Evolutionary conservation across 2,329 filamentous ascomycete genomes (phyloP), one percentile per base, ranked within the genome.

Genomic region (Ceratocystiopsis brevicomis): DNA sequence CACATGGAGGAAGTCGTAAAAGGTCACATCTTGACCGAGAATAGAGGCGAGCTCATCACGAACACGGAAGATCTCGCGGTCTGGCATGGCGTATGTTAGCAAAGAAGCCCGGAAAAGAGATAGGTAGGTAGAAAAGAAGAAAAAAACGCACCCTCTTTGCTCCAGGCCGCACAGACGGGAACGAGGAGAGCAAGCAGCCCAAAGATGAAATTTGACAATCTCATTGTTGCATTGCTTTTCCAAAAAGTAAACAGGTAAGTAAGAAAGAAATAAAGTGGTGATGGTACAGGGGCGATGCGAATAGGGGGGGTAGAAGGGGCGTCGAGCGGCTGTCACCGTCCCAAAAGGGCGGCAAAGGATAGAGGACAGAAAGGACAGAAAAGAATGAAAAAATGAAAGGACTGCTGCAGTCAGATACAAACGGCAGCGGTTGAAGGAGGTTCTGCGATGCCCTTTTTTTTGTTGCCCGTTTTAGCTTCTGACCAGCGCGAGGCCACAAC

Each of bases 21-120:
- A 98, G 53, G 83, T 90, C 47, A 84, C 71, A 49, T 82, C 78
- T 42, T 68, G 55, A 45, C 90, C 86, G 59, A 95, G 83, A 50
- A 76, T 67, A 38, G 74, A 63, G 47, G 73, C 65, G 44, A 98
- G 73, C 59, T 96, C 90, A 64, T 95, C 86, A 56, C 80, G 80
- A 49, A 98, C 71, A 53, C 86, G 82, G 67, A 98, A 98, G 65
- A 98, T 96, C 64, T 98, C 90, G 58, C 92, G 85, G 63, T 98
- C 90, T 92, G 55, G 33, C 11, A 11, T 6, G 25, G 10, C 10
- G 25, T 9, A 30, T 13, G 33, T 37, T 12, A 35, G 17, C 34
- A 40, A 37, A 25, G 41, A 47, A 44, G 38, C 44, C 32, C 18
- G 25, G 38, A 36, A 41, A 39, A 45, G 40, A 6, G 37, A 42